Base-by-base conservation (phyloP, 441 rosid species). In the Euphorbia schlechtendalii region DNA sequence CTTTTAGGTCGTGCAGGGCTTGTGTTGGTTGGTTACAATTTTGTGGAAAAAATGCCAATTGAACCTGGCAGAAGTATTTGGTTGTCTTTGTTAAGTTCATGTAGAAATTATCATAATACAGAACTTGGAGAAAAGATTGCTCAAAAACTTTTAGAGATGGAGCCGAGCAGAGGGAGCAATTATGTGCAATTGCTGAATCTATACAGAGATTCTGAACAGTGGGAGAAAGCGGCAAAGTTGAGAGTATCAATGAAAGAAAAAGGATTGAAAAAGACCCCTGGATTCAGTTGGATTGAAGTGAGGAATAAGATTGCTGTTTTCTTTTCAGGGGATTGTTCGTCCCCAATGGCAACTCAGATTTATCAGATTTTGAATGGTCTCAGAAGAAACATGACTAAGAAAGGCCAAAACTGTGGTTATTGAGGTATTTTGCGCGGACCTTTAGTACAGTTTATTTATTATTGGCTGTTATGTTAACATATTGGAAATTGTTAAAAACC, bases 201-300 rank as follows among this genome's bases (percentile, higher is more conserved):
- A 58, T 87, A 87, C 64, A 86, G 84, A 75, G 89, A 81, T 69
- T 81, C 84, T 36, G 83, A 78, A 67, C 43, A 83, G 74, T 82
- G 81, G 86, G 82, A 82, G 14, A 76, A 64, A 69, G 86, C 86
- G 25, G 88, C 79, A 25, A 77, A 78, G 28, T 48, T 87, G 64
- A 58, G 83, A 70, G 66, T 76, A 17, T 77, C 69, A 38, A 86
- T 86, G 91, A 90, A 81, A 74, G 88, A 83, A 60, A 81, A 66
- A 64, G 83, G 86, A 48, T 65, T 84, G 79, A 84, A 86, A 73
- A 90, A 87, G 77, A 81, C 46, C 54, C 92, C 92, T 20, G 97
- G 97, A 53, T 77, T 86, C 63, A 90, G 92, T 72, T 83, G 92
- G 95, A 87, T 90, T 71, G 92, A 83, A 72, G 63, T 76, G 45